A percentile compares a stretch with the other conserved stretches of the same genome.
phyloP scores from a whole-genome alignment of 495 filamentous ascomycete genomes.

The Hypoxylon lienhwacheense region DNA sequence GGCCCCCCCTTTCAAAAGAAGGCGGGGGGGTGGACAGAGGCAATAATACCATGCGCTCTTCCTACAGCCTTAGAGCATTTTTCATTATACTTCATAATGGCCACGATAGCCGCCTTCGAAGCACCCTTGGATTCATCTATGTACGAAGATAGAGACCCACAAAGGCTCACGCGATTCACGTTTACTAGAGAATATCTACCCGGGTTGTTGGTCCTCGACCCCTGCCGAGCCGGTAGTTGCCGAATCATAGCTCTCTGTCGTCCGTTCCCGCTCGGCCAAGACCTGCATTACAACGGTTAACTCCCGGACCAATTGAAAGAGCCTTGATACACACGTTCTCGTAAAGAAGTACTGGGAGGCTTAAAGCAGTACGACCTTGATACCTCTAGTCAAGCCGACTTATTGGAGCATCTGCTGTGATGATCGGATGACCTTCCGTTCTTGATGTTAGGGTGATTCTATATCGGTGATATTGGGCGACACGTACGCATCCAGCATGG shows the following conservation, averaged over 20 bases:
- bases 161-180: constrained; percentile 14
- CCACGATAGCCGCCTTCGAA: too few relatives aligned
- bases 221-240: constrained; percentile 1
- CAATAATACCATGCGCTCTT: too few relatives aligned
- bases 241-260: neutral
- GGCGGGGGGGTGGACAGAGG: too few relatives aligned
- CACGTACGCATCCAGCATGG: constrained; percentile 17
- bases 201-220: neutral
- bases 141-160: neutral
- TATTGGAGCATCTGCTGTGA: constrained; percentile 14
- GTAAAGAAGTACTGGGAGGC: constrained; percentile 2
- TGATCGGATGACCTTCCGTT: constrained; percentile 24
- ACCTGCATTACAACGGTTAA: constrained; percentile 22
- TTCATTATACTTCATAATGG: too few relatives aligned
- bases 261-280: neutral
- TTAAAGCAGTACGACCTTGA: constrained; percentile 14
- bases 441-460: neutral
- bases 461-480: constrained; percentile 5
- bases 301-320: constrained; percentile 16
- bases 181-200: neutral
- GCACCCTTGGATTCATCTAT: too few relatives aligned
- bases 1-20: too few relatives aligned
- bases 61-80: too few relatives aligned
- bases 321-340: constrained; percentile 29
- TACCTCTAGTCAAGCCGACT: neutral